Evolutionary conservation across 2,329 filamentous ascomycete genomes (phyloP), one percentile per base, ranked within the genome.

Genomic region (Penicillium sumatraense): DNA sequence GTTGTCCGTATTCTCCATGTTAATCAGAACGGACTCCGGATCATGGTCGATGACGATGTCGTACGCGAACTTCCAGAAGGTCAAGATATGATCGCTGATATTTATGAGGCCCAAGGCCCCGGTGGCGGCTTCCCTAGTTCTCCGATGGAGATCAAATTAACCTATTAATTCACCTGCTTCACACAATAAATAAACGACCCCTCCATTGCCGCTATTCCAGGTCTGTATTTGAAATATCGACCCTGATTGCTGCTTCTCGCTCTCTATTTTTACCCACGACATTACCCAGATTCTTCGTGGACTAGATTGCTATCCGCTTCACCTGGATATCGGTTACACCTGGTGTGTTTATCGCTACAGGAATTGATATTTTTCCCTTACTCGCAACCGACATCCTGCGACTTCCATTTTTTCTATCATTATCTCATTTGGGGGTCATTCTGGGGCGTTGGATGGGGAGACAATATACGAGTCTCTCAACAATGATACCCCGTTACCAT

Each of bases 11-110:
- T 88, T 1, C 80, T 96, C 4, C 90, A 86, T 54, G 80, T 92
- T 50, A 88, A 90, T 38, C 81, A 86, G 13, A 86, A 87, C 60
- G 91, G 91, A 0, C 76, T 97, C 1, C 86, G 92, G 66, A 86
- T 98, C 52, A 86, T 96, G 68, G 83, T 98, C 65, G 95, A 98
- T 67, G 92, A 98, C 68, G 92, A 97, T 59, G 88, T 96, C 45
- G 85, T 98, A 27, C 84, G 84, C 41, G 89, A 93, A 72, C 80
- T 98, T 49, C 84, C 86, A 1, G 95, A 99, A 76, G 93, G 92
- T 27, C 91, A 98, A 73, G 93, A 96, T 68, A 95, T 98, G 89
- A 78, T 83, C 33, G 83, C 84, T 38, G 86, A 89, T 64, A 84
- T 88, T 55, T 82, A 90, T 54, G 88, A 95, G 63, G 51, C 65